phyloP scores from a whole-genome alignment of 306 rosid genomes.

The Cicer arietinum region DNA sequence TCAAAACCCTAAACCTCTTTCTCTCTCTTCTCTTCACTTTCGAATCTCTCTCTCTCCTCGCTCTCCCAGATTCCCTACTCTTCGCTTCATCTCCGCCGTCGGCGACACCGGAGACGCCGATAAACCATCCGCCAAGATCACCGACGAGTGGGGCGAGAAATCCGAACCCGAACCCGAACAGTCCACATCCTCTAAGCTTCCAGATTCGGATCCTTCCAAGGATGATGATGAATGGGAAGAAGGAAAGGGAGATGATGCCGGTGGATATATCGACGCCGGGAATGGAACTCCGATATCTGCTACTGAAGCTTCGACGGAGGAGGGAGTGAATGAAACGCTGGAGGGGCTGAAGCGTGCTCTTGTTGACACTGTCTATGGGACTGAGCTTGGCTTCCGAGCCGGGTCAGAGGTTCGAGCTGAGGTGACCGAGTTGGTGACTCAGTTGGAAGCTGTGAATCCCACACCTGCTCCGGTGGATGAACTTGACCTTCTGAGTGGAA shows the following conservation, averaged over 20 bases:
- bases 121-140: conserved; percentile 42
- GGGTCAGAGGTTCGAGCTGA: conserved; percentile 87
- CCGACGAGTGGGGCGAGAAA: conserved; percentile 83
- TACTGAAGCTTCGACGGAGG: conserved; percentile 29
- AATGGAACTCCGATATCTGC: conserved; percentile 56
- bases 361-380: conserved; percentile 84
- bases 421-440: conserved; percentile 80
- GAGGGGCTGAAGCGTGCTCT: conserved; percentile 73
- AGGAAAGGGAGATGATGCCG: conserved; percentile 38
- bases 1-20: conserved; percentile 41
- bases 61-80: conserved; percentile 52
- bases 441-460: conserved; percentile 88
- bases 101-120: conserved; percentile 44
- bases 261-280: conserved; percentile 42
- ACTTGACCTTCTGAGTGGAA: conserved; percentile 73
- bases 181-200: conserved; percentile 47
- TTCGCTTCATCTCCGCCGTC: conserved; percentile 55
- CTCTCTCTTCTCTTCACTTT: conserved; percentile 39
- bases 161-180: conserved; percentile 58
- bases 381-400: conserved; percentile 81
- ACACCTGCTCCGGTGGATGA: conserved; percentile 71
- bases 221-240: conserved; percentile 85
- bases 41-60: conserved; percentile 44
- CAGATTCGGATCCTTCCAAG: conserved; percentile 74
- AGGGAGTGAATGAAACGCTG: conserved; percentile 46